These are phyloP conservation scores for Colletotrichum tofieldiae DNA, from an alignment of 2,329 filamentous ascomycete genomes.

Conservation along the genomic window DNA sequence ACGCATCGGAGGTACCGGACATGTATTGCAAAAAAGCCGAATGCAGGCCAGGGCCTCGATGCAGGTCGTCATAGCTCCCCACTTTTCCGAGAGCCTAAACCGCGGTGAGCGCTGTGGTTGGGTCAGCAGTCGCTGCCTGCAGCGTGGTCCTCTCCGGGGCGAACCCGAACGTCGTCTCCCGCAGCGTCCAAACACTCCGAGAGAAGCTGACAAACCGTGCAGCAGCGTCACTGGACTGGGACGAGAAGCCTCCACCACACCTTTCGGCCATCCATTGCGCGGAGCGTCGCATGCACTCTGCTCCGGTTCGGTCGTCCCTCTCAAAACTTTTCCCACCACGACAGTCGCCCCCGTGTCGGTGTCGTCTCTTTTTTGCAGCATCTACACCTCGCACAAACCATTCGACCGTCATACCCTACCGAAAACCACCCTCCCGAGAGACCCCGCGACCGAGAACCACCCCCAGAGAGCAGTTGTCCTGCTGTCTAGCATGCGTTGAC, in stretches of 20 bases:
- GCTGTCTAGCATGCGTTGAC: conserved; percentile 41
- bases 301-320: conserved; percentile 30
- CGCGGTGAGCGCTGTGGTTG: conserved; percentile 31
- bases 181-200: background rate
- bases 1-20: conserved; percentile 36
- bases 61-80: conserved; percentile 44
- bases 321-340: conserved; percentile 29
- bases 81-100: conserved; percentile 39
- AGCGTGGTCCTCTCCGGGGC: conserved; percentile 14
- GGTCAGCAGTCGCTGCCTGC: conserved; percentile 3
- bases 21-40: conserved; percentile 34
- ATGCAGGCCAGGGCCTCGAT: conserved; percentile 39
- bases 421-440: background rate
- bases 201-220: conserved; percentile 39
- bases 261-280: conserved; percentile 17
- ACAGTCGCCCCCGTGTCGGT: conserved; percentile 8
- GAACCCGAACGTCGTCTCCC: conserved; percentile 18
- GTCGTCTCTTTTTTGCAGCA: conserved; percentile 2
- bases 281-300: conserved; percentile 34
- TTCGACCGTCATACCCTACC: background rate
- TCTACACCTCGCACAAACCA: background rate
- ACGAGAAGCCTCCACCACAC: conserved; percentile 27
- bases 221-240: conserved; percentile 33
- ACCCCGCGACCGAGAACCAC: background rate
- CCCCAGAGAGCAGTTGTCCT: conserved; percentile 15